Base-by-base conservation (phyloP, 768 basidiomycete genomes). In the Tylopilus sp. region DNA sequence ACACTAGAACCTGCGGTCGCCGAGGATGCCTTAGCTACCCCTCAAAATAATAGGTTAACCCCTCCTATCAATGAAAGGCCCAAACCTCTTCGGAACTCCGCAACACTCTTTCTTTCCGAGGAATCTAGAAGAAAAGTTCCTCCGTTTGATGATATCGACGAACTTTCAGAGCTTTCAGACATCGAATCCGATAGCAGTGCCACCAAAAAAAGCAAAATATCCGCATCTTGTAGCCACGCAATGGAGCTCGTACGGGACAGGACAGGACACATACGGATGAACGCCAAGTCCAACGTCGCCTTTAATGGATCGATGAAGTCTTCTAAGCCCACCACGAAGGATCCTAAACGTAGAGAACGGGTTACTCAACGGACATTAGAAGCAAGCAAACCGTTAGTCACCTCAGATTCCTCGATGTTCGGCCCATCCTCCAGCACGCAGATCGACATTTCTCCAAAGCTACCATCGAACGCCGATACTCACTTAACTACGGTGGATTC, bases 141-240 rank as follows among this genome's bases (percentile, higher is more conserved):
- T 15, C 40, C 53, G n/a, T 59, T 62, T 54, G 60, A 51, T 18
- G 52, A 48, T 46, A 31, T 39, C 43, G 60, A 69, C 22, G 64
- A 62, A 21, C 50, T 67, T 23, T 72, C 71, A 23, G 68, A 73
- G 42, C 58, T 72, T 51, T 72, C 71, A 17, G 64, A 71, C 35
- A 58, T 66, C 41, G 62, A 62, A 47, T 18, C 44, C 10, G 51
- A 66, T 36, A 11, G 36, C 18, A 30, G 35, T 23, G 10, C 10
- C 7, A 4, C 39, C 21, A 35, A 28, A 25, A 33, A n/a, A 11
- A 47, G n/a, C 1, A 9, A 21, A 38, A 17, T n/a, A 40, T 42
- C 54, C 36, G 4, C 25, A 40, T 18, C 44, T 23, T 30, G 42
- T 26, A 35, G 42, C 21, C 43, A 35, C 18, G 39, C 28, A 44